A percentile compares a stretch with the other conserved stretches of the same genome.
Conservation (phyloP, 441 rosid species). For the Populus hybrid region DNA sequence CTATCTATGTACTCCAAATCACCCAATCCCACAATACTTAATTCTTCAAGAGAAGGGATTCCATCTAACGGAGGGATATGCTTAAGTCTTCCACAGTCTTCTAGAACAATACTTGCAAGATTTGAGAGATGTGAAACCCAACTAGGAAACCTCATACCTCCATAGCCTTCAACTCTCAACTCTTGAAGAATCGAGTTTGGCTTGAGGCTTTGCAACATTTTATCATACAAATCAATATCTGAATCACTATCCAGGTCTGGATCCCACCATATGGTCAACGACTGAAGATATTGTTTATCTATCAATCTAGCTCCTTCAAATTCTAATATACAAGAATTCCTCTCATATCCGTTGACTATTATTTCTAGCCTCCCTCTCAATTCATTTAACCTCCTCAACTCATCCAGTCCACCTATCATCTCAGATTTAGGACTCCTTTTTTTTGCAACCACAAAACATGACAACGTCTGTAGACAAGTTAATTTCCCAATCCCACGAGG, state of each 20-base stretch:
- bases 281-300: conserved; percentile 11
- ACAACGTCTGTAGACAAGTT: conserved; percentile 8
- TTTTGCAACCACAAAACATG: conserved; percentile 10
- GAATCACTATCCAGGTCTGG: too few species aligned
- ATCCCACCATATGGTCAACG: conserved; percentile 12
- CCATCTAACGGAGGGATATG: conserved; percentile 14
- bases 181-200: conserved; percentile 15
- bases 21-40: not conserved
- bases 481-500: conserved; percentile 22
- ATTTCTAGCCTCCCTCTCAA: not conserved
- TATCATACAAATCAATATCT: not conserved
- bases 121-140: conserved; percentile 19
- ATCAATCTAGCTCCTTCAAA: conserved; percentile 13
- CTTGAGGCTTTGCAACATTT: not conserved
- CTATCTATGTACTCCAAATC: conserved; percentile 11
- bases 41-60: conserved; percentile 3
- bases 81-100: not conserved
- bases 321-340: not conserved
- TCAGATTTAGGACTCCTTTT: too few species aligned
- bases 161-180: not conserved
- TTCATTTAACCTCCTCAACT: not conserved
- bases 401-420: not conserved
- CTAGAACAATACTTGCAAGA: not conserved
- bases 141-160: conserved; percentile 13
- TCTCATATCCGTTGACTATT: not conserved